Evolutionary conservation across 805 yeast species (phyloP).

Genomic region (Peterozyma xylosa): DNA sequence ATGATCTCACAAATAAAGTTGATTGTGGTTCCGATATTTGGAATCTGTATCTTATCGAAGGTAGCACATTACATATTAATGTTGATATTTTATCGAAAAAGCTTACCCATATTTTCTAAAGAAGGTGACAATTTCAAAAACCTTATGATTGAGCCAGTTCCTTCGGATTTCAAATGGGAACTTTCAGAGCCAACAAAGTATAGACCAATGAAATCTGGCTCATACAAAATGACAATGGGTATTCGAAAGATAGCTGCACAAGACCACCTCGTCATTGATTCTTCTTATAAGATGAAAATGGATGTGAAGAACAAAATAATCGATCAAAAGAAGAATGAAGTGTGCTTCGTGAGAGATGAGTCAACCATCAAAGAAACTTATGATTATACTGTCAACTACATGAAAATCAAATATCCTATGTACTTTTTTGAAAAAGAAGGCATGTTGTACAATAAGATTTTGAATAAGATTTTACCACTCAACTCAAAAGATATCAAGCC

Average conservation of each 20-base stretch:
- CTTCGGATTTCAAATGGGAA: constrained; percentile 33
- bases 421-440: constrained; percentile 29
- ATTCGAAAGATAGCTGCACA: constrained; percentile 38
- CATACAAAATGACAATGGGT: constrained; percentile 57
- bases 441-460: constrained; percentile 29
- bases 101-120: too few relatives aligned
- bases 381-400: constrained; percentile 29
- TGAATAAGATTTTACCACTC: constrained; percentile 30
- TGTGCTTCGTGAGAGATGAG: constrained; percentile 21
- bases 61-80: too few relatives aligned
- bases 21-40: too few relatives aligned
- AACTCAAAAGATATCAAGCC: constrained; percentile 10
- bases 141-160: too few relatives aligned
- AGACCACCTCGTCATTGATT: constrained; percentile 57
- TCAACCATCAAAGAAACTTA: constrained; percentile 44
- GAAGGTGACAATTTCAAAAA: too few relatives aligned
- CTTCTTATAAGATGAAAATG: constrained; percentile 44
- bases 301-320: constrained; percentile 27
- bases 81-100: too few relatives aligned
- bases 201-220: constrained; percentile 39
- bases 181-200: constrained; percentile 32
- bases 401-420: constrained; percentile 45
- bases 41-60: too few relatives aligned
- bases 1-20: too few relatives aligned
- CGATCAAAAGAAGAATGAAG: constrained; percentile 22